Evolutionary conservation across 2,329 filamentous ascomycete genomes (phyloP).

Genomic region (Beauveria scarabaeidicola): DNA sequence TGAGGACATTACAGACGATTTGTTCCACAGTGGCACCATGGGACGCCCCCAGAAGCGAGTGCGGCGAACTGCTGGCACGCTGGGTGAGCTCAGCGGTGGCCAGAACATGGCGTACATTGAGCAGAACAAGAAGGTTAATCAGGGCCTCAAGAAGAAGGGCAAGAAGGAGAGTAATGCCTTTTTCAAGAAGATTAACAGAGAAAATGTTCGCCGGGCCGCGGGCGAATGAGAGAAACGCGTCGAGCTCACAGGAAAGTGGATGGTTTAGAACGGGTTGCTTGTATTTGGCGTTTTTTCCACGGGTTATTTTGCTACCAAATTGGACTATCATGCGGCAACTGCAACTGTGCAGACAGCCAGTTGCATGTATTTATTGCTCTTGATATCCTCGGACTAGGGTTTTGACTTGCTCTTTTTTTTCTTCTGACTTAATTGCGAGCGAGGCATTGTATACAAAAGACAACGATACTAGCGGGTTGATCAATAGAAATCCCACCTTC

Average conservation of each 20-base stretch:
- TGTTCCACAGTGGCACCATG: slow-evolving; percentile 36
- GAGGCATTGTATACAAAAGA: neutral
- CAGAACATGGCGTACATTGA: slow-evolving; percentile 97
- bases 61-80: slow-evolving; percentile 71
- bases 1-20: slow-evolving; percentile 50
- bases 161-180: slow-evolving; percentile 32
- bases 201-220: slow-evolving; percentile 30
- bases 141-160: slow-evolving; percentile 27
- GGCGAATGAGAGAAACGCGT: slow-evolving; percentile 16
- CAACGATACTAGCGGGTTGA: neutral
- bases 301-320: neutral
- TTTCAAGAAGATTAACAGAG: slow-evolving; percentile 35
- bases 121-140: slow-evolving; percentile 64
- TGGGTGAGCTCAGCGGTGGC: slow-evolving; percentile 81
- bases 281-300: neutral
- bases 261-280: neutral
- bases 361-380: neutral
- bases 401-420: neutral
- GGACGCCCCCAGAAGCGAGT: slow-evolving; percentile 48
- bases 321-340: neutral
- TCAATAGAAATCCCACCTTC: no score
- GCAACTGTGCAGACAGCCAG: neutral
- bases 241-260: neutral
- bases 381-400: neutral
- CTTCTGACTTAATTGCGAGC: neutral